Conservation (phyloP, 257 asterid genomes). For the Capsicum rhomboideum region DNA sequence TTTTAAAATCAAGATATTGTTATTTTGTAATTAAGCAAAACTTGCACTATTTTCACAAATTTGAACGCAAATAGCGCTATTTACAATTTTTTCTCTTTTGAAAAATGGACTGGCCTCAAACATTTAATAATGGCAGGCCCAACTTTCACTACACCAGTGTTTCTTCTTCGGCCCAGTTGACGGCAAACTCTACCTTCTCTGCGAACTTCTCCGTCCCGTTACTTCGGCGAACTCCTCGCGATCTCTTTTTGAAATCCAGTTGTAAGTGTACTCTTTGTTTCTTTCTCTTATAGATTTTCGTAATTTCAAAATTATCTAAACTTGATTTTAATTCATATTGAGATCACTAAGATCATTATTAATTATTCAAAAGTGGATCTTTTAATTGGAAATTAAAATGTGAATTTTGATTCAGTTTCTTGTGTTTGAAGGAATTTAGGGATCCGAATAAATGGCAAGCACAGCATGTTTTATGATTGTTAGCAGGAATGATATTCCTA, state of each 20-base stretch:
- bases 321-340: not conserved
- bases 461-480: conserved; percentile 96
- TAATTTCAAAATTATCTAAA: not conserved
- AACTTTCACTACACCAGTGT: not conserved
- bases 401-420: not conserved
- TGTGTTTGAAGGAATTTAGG: conserved; percentile 6
- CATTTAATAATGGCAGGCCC: not conserved
- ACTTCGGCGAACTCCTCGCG: not conserved
- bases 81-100: not conserved
- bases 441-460: conserved; percentile 46
- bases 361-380: not conserved
- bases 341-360: not conserved
- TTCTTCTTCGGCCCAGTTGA: not conserved
- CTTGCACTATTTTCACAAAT: too few relatives aligned
- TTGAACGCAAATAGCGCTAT: too few relatives aligned
- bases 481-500: conserved; percentile 87
- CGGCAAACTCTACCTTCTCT: not conserved
- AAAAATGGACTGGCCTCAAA: not conserved
- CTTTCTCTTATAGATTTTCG: not conserved
- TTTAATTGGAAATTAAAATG: not conserved
- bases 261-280: not conserved
- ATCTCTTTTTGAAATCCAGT: not conserved
- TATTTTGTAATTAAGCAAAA: too few relatives aligned
- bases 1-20: too few relatives aligned
- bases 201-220: not conserved